A percentile compares a stretch with the other conserved stretches of the same genome.
Conservation (phyloP, 306 rosid genomes). For the Oxytropis ochrocephala region DNA sequence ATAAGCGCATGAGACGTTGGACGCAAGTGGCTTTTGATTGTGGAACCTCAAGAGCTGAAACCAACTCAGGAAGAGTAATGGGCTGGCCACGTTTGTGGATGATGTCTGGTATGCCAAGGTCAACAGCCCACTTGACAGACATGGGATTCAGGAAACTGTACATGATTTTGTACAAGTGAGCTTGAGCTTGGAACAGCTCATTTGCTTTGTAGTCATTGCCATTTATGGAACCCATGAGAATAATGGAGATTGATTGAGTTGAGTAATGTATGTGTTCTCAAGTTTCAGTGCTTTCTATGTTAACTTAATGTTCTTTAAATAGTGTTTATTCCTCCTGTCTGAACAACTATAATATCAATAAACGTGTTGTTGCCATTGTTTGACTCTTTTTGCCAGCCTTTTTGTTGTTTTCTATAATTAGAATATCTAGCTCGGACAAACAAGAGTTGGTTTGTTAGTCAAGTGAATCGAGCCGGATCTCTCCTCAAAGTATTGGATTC, state of each 20-base stretch:
- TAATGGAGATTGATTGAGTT: not conserved
- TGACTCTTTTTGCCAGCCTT: too few species aligned
- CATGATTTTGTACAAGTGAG: not conserved
- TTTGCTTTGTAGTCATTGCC: not conserved
- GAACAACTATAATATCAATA: too few species aligned
- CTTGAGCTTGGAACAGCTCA: not conserved
- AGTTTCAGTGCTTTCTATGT: not conserved
- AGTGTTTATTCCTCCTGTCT: too few species aligned
- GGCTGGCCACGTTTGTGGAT: not conserved
- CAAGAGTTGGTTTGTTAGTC: too few species aligned
- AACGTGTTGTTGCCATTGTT: too few species aligned
- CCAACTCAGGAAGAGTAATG: not conserved
- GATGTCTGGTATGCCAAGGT: too few species aligned
- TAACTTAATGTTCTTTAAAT: too few species aligned
- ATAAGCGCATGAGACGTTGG: not conserved
- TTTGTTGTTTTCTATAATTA: too few species aligned
- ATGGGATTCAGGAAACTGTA: not conserved
- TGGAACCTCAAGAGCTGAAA: not conserved
- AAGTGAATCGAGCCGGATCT: too few species aligned
- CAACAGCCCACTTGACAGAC: not conserved
- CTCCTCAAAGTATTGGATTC: too few species aligned
- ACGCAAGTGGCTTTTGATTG: not conserved
- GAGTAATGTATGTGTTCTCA: not conserved
- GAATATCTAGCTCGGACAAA: too few species aligned
- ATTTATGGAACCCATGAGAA: not conserved